phyloP scores from a whole-genome alignment of 2,329 filamentous ascomycete species.

The Truncatella angustata region DNA sequence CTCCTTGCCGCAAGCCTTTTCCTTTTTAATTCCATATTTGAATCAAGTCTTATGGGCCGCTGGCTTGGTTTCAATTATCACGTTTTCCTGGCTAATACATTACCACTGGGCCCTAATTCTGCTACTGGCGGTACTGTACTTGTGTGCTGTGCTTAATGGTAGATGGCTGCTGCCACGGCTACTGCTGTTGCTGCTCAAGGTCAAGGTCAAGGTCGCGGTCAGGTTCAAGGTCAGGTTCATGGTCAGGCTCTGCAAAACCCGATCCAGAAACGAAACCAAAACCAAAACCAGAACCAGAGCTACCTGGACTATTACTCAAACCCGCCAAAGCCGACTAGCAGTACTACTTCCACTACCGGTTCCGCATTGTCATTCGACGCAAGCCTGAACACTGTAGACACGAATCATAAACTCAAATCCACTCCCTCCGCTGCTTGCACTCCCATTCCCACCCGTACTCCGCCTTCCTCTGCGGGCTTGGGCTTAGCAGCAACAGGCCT shows the following conservation, averaged over 20 bases:
- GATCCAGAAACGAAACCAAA: slow-evolving; percentile 3
- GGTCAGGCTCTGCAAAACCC: slow-evolving; percentile 8
- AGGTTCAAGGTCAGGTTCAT: too few relatives aligned
- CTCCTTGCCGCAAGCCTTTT: slow-evolving; percentile 7
- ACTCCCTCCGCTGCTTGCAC: too few relatives aligned
- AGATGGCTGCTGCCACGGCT: slow-evolving; percentile 18
- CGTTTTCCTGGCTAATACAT: slow-evolving; percentile 9
- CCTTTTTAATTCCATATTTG: slow-evolving; percentile 13
- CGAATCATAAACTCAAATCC: slow-evolving; percentile 5
- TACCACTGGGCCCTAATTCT: too few relatives aligned
- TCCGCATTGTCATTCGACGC: neutral
- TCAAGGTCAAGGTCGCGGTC: too few relatives aligned
- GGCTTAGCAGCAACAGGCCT: too few relatives aligned
- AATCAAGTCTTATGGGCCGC: slow-evolving; percentile 13
- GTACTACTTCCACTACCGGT: neutral
- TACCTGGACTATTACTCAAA: too few relatives aligned
- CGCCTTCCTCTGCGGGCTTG: slow-evolving; percentile 6
- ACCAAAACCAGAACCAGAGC: slow-evolving; percentile 8
- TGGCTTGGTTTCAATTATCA: slow-evolving; percentile 6
- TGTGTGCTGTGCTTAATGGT: too few relatives aligned
- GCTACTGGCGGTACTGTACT: too few relatives aligned
- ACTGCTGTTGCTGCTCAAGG: too few relatives aligned
- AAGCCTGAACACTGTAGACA: neutral
- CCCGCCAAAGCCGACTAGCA: slow-evolving; percentile 8
- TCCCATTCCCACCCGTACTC: too few relatives aligned